Conservation (phyloP, 768 basidiomycete species). For the Mycena amicta region DNA sequence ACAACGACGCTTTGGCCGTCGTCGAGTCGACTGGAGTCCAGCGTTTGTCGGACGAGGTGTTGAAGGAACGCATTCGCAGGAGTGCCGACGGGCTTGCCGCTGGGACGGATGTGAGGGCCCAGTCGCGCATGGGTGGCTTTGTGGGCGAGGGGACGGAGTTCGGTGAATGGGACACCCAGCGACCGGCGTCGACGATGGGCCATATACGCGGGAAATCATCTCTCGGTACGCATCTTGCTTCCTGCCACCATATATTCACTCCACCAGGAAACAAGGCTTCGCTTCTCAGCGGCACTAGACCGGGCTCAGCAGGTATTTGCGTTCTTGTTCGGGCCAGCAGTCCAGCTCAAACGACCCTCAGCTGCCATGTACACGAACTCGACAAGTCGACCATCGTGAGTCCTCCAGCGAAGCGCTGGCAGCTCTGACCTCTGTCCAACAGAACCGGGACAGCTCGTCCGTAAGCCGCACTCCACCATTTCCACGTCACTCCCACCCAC, state of each 20-base stretch:
- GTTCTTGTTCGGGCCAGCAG: neutral
- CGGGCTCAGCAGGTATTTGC: constrained; percentile 8
- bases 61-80: constrained; percentile 15
- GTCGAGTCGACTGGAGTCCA: constrained; percentile 15
- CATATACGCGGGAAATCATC: constrained; percentile 12
- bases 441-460: constrained; percentile 10
- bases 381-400: constrained; percentile 2
- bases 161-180: constrained; percentile 9
- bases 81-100: constrained; percentile 5
- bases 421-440: neutral
- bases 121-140: constrained; percentile 20
- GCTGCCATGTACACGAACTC: constrained; percentile 12
- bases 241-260: neutral
- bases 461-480: constrained; percentile 3
- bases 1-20: constrained; percentile 13
- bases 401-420: neutral
- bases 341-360: neutral
- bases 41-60: constrained; percentile 13
- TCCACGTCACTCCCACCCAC: neutral
- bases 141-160: constrained; percentile 14
- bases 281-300: constrained; percentile 13
- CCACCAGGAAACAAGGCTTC: constrained; percentile 12
- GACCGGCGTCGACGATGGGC: constrained; percentile 11
- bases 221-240: constrained; percentile 10
- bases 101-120: constrained; percentile 10